Base-by-base conservation (phyloP, 768 basidiomycete species). In the Boletus rubroflammeus region DNA sequence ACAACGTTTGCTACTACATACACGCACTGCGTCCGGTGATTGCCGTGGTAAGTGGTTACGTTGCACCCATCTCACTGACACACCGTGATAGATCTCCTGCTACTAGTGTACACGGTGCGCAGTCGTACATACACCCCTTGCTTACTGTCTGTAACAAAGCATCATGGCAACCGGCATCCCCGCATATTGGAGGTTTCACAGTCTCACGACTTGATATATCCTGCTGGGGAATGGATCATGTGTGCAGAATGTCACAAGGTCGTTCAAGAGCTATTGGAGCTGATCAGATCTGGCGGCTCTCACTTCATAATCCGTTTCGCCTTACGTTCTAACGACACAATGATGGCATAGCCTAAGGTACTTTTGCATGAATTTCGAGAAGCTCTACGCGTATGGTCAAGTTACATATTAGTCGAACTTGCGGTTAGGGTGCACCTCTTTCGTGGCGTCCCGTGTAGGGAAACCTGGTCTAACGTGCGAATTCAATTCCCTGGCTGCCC, bases 401-500 rank as follows among this genome's bases (percentile, higher is more conserved):
- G 23, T 53, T 42, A 50, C 47, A 32, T 10, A 36, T 50, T 44
- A 31, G 40, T 49, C 43, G 40, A 47, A 53, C 26, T 50, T 23
- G 47, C 34, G 35, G 51, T 26, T 26, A 53, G 39, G 34, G 26
- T n/a, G 45, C 46, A 19, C 29, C 35, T 32, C 32, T 19, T 26
- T 41, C 32, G 23, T 57, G 19, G 40, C 41, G 23, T 46, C 21
- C 25, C 43, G 26, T 47, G 54, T 29, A 39, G 21, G 52, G 39
- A 40, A 44, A 15, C 19, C 34, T 38, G 36, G 26, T 21, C 26
- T 25, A 48, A 48, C 56, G 38, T 66, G 64, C 47, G 56, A 58
- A 54, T 36, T 32, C 13, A 31, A 5, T 50, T 56, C 40, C 47
- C 48, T 51, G 39, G 50, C 31, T 60, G 54, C 60, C 63, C 56